These are phyloP conservation scores for Moesziomyces parantarcticus DNA, from an alignment of 1,284 basidiomycete genomes.

Conservation along the genomic window DNA sequence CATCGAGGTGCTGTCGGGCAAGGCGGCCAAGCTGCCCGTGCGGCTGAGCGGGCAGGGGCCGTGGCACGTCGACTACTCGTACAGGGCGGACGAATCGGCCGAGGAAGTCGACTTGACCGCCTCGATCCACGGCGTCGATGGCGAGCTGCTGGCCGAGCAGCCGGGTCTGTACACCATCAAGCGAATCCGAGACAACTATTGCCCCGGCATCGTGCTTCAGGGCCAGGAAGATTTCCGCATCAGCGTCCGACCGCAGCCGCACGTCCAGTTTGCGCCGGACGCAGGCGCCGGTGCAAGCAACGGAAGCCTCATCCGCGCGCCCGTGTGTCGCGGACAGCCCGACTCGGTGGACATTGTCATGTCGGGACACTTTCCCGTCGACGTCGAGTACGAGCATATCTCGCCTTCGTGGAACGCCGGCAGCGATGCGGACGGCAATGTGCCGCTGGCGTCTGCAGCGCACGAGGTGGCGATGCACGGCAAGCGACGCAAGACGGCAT, in stretches of 20 bases:
- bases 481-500: constrained; percentile 69
- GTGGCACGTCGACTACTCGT: constrained; percentile 79
- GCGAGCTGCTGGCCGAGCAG: constrained; percentile 76
- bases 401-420: constrained; percentile 33
- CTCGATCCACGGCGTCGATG: constrained; percentile 76
- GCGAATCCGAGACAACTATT: constrained; percentile 82
- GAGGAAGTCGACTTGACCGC: constrained; percentile 69
- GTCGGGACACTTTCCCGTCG: constrained; percentile 72
- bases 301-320: constrained; percentile 72
- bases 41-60: constrained; percentile 66
- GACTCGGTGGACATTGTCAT: constrained; percentile 84
- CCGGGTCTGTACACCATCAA: constrained; percentile 82
- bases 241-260: constrained; percentile 79
- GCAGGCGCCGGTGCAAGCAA: constrained; percentile 40
- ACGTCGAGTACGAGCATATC: constrained; percentile 51
- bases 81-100: constrained; percentile 69
- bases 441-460: constrained; percentile 48
- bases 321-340: constrained; percentile 82
- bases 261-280: constrained; percentile 59
- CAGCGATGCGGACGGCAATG: constrained; percentile 32
- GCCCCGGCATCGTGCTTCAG: constrained; percentile 78
- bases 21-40: constrained; percentile 71
- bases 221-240: constrained; percentile 78
- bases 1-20: constrained; percentile 80
- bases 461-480: constrained; percentile 51